Evolutionary conservation across 2,329 filamentous ascomycete species (phyloP).

Genomic region (Colletotrichum liriopes): DNA sequence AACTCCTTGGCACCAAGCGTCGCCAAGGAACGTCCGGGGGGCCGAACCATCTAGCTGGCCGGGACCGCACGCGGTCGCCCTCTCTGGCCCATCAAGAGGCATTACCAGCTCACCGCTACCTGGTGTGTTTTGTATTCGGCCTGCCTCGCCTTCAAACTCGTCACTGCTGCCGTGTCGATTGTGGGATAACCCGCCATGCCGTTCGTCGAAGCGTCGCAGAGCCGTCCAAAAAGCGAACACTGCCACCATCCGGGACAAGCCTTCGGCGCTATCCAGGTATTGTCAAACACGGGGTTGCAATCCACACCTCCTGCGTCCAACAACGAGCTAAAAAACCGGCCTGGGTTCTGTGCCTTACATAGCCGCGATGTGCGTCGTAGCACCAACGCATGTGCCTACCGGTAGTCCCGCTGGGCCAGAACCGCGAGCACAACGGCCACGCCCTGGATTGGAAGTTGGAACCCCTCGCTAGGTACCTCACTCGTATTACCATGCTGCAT

Average conservation of each 20-base stretch:
- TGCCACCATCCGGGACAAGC: not conserved
- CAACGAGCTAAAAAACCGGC: not conserved
- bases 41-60: conserved; percentile 12
- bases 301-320: conserved; percentile 8
- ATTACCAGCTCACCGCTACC: conserved; percentile 20
- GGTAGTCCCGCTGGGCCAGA: conserved; percentile 1
- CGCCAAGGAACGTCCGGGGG: conserved; percentile 22
- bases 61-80: conserved; percentile 10
- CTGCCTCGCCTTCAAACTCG: not conserved
- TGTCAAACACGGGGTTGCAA: conserved; percentile 13
- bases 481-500: conserved; percentile 1
- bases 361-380: conserved; percentile 25
- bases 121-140: conserved; percentile 10
- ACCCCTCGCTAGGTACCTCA: not conserved
- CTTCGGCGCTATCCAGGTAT: not conserved
- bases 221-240: not conserved
- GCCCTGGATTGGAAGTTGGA: not conserved
- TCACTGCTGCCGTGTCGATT: not conserved
- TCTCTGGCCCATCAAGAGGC: conserved; percentile 2
- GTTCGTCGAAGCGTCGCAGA: not conserved
- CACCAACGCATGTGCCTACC: conserved; percentile 24
- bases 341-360: conserved; percentile 30
- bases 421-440: conserved; percentile 7
- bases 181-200: conserved; percentile 1
- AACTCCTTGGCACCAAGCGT: conserved; percentile 22